Percentiles rank a stretch among this genome's conserved stretches.
Conservation (phyloP, 371 early-diverging fungal genomes). For the Massospora cicadina region DNA sequence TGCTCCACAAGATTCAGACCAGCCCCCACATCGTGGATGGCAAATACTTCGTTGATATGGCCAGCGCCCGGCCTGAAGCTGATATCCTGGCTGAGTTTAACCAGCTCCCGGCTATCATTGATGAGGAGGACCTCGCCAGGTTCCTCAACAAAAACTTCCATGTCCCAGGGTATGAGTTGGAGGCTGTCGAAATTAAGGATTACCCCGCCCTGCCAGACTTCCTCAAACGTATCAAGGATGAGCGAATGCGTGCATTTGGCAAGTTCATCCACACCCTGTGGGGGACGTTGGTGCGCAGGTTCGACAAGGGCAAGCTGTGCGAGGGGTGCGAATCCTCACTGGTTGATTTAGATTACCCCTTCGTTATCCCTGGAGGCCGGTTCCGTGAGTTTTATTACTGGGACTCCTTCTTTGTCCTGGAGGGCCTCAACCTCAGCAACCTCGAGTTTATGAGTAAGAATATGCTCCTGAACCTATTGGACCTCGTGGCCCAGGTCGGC, state of each 20-base stretch:
- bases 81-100: conserved; percentile 33
- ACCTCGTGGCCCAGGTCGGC: background rate
- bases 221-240: conserved; percentile 25
- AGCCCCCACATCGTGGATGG: background rate
- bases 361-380: conserved; percentile 80
- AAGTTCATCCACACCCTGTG: conserved; percentile 30
- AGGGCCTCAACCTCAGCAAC: conserved; percentile 52
- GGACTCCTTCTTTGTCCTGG: conserved; percentile 72
- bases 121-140: conserved; percentile 19
- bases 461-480: conserved; percentile 48
- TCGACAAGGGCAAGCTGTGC: conserved; percentile 25
- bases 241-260: conserved; percentile 30
- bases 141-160: conserved; percentile 46
- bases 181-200: conserved; percentile 15
- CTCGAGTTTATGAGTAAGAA: conserved; percentile 31
- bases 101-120: conserved; percentile 25
- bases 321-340: conserved; percentile 31
- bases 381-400: conserved; percentile 85
- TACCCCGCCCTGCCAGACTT: conserved; percentile 22
- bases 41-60: conserved; percentile 28
- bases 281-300: conserved; percentile 32
- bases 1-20: background rate
- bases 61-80: conserved; percentile 30
- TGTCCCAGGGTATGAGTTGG: conserved; percentile 24
- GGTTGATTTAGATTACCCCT: conserved; percentile 33